These are phyloP conservation scores for Fusarium metavorans DNA, from an alignment of 2,329 filamentous ascomycete species.

Conservation along the genomic window DNA sequence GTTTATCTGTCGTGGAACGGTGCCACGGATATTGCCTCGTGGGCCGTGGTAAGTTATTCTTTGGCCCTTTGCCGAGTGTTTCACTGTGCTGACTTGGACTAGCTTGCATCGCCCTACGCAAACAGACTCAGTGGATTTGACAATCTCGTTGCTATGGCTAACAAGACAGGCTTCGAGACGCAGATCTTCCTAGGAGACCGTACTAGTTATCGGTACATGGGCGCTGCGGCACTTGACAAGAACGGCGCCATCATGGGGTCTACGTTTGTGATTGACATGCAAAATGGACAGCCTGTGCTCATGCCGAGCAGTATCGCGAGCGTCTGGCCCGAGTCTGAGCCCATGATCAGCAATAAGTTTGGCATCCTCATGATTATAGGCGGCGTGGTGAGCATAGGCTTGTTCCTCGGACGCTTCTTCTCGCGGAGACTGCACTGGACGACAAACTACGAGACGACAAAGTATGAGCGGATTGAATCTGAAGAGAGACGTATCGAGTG, in stretches of 20 bases:
- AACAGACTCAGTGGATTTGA: conserved; percentile 36
- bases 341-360: conserved; percentile 12
- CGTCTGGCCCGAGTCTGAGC: conserved; percentile 22
- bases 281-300: conserved; percentile 40
- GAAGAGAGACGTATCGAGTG: conserved; percentile 35
- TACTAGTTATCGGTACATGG: conserved; percentile 38
- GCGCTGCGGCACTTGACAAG: conserved; percentile 40
- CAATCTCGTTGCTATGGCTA: conserved; percentile 37
- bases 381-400: neutral
- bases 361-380: conserved; percentile 9
- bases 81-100: conserved; percentile 28
- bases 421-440: conserved; percentile 16
- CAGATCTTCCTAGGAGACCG: conserved; percentile 31
- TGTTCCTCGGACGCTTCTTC: conserved; percentile 18
- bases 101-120: conserved; percentile 41
- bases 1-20: conserved; percentile 49
- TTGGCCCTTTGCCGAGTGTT: neutral
- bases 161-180: conserved; percentile 47
- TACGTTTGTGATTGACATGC: conserved; percentile 44
- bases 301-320: conserved; percentile 36
- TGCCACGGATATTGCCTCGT: conserved; percentile 45
- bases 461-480: conserved; percentile 23
- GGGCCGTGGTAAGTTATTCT: conserved; percentile 44
- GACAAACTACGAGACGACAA: conserved; percentile 9
- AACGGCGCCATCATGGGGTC: conserved; percentile 44